phyloP scores from a whole-genome alignment of 306 rosid genomes.

The Ormosia emarginata region DNA sequence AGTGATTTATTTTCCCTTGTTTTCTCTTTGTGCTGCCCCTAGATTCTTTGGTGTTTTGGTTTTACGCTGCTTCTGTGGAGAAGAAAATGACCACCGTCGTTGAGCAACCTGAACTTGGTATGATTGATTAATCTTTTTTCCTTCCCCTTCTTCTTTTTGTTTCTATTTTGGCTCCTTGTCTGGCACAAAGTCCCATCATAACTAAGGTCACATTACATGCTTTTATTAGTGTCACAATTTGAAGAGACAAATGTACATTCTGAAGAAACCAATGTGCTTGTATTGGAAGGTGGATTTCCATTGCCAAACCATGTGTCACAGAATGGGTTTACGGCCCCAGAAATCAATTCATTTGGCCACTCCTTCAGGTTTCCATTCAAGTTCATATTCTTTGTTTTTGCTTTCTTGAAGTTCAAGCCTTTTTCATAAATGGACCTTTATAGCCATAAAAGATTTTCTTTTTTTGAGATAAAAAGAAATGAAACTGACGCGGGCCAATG shows the following conservation, averaged over 20 bases:
- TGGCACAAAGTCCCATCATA: not conserved
- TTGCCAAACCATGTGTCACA: slow-evolving; percentile 29
- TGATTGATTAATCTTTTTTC: not conserved
- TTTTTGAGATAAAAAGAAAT: not conserved
- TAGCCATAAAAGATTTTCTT: not conserved
- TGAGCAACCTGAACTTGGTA: slow-evolving; percentile 52
- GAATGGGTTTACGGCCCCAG: slow-evolving; percentile 39
- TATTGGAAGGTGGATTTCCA: slow-evolving; percentile 56
- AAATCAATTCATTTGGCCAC: slow-evolving; percentile 70
- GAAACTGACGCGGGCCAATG: not conserved
- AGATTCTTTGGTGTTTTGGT: not conserved
- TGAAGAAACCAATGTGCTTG: slow-evolving; percentile 39
- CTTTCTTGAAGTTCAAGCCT: too few species aligned
- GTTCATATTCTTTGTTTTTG: not conserved
- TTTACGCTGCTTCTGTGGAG: not conserved
- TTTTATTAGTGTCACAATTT: slow-evolving; percentile 29
- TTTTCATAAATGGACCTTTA: not conserved
- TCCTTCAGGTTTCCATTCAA: slow-evolving; percentile 55
- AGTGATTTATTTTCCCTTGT: not conserved
- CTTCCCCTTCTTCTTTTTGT: not conserved
- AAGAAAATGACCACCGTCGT: slow-evolving; percentile 52
- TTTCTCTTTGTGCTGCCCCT: not conserved
- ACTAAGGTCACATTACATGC: not conserved
- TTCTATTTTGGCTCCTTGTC: not conserved
- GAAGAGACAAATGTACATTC: slow-evolving; percentile 32